Conservation (phyloP, 768 basidiomycete species). For the Suillus plorans region DNA sequence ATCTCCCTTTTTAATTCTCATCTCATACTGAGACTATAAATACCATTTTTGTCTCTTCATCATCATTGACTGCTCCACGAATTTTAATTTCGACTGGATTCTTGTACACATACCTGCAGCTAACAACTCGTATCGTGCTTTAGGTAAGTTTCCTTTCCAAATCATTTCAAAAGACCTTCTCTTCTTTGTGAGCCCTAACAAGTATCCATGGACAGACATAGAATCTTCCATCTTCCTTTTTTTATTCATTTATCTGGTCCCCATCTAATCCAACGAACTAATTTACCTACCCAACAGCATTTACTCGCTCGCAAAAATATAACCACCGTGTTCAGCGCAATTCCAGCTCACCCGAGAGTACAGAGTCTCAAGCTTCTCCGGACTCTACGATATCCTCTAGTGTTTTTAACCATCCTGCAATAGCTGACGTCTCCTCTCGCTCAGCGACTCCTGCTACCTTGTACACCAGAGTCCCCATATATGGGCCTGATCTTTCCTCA, state of each 20-base stretch:
- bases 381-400: background rate
- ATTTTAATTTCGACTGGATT: no score
- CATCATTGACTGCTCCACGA: no score
- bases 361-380: background rate
- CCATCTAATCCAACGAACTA: background rate
- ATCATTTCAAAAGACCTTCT: background rate
- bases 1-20: no score
- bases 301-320: no score
- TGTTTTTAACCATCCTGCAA: background rate
- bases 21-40: no score
- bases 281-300: background rate
- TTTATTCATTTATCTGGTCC: background rate
- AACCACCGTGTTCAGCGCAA: background rate
- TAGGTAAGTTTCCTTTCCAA: background rate
- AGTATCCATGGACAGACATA: background rate
- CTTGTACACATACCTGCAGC: background rate
- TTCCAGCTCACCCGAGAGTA: background rate
- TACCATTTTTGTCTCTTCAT: no score
- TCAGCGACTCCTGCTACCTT: background rate
- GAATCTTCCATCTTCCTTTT: background rate
- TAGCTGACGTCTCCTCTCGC: background rate
- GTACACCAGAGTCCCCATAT: background rate
- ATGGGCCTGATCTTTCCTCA: background rate
- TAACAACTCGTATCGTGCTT: background rate
- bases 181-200: background rate